Evolutionary conservation across 2,329 filamentous ascomycete species (phyloP), one percentile per base, ranked within the genome.

Genomic region (Fusarium miscanthi): DNA sequence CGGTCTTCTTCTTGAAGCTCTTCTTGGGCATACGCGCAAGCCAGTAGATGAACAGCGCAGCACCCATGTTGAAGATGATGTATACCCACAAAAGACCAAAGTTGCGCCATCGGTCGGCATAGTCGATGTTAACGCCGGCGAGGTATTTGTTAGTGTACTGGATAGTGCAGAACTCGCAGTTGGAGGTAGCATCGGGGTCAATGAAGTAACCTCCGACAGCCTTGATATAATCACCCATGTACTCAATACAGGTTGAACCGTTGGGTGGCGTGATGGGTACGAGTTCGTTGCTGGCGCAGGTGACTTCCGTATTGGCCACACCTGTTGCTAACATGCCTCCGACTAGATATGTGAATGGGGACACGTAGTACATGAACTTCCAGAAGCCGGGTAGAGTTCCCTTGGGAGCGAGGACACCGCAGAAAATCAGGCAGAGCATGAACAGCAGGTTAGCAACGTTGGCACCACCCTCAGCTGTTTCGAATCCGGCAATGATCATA

Each of bases 281-380:
- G 65, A 89, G 86, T 80, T 97, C 95, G 78, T 92, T 93, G 25
- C 79, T 74, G 1, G 92, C 89, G 80, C 94, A 97, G 1, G 79
- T 73, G 45, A 96, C 90, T 0, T 82, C 59, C 2, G 88, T 89
- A 77, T 92, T 91, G 48, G 92, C 92, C 13, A 97, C 84, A 12
- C 89, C 93, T 2, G 88, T 88, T 0, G 91, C 87, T 6, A 95
- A 82, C 85, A 97, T 90, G 40, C 91, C 93, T 33, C 88, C 87
- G 37, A 96, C 89, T 31, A 96, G 83, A 79, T 97, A 97, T 0
- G 92, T 95, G 76, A 97, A 93, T 0, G 94, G 94, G 0, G 91
- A 94, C 43, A 94, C 84, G 54, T 92, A 89, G 82, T 95, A 95
- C 79, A 78, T 76, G 25, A 78, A 76, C 30, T 64, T 77, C 76